Evolutionary conservation across 2,329 filamentous ascomycete species (phyloP), one percentile per base, ranked within the genome.

Genomic region (Tolypocladium paradoxum): DNA sequence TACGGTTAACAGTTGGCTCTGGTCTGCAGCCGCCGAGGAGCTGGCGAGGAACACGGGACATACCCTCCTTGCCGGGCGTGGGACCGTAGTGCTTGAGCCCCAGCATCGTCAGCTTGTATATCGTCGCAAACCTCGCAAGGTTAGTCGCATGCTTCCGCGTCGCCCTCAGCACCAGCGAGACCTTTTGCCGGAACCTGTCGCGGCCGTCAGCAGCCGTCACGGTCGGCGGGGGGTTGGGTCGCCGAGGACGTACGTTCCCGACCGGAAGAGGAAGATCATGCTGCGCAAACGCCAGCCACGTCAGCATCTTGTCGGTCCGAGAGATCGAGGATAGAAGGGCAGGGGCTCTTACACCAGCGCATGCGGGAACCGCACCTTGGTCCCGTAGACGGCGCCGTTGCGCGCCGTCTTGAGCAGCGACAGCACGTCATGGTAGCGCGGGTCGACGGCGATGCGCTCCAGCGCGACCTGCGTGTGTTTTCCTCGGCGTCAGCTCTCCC

Each of bases 321-420:
- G 5, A 33, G 31, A 9, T n/a, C 18, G 40, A 49, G 43, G 31
- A 36, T 16, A 11, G 16, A 20, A 16, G 46, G 46, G 14, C 14
- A 34, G 27, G 3, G 7, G 24, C 74, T 58, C 75, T 57, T 71
- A 79, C 76, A 99, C 93, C 61, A 99, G 80, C 56, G 93, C 93
- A 74, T 99, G 93, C 59, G 93, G 93, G 74, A 99, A 97, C 58
- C 93, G 91, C 70, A 99, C 90, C 81, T 97, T 97, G 63, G 88
- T 84, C 56, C 93, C 93, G 73, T 99, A 99, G 58, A 99, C 90
- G 60, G 91, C 85, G 69, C 93, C 93, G 83, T 97, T 99, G 72
- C 93, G 90, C 60, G 93, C 87, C 64, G 84, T 90, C 79, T 99
- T 99, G 69, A 96, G 69, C 60, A 99, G 78, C 54, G 88, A 83